Evolutionary conservation across 176 grass and related monocot genomes (phyloP).

Genomic region (Areca catechu): DNA sequence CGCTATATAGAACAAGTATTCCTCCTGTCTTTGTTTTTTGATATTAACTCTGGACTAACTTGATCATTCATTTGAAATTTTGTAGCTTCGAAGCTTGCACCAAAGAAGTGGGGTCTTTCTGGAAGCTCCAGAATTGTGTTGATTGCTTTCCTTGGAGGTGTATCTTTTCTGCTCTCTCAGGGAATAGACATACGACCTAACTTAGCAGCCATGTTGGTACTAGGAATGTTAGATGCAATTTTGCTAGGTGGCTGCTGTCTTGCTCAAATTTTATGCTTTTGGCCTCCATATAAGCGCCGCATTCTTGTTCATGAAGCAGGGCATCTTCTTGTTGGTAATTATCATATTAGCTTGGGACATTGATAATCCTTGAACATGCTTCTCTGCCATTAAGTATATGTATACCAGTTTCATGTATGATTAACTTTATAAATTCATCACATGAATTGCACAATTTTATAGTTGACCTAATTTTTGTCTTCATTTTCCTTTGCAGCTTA

Average conservation of each 20-base stretch:
- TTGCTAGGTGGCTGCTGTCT: conserved; percentile 72
- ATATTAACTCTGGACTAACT: no score
- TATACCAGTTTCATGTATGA: no score
- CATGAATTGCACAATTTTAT: no score
- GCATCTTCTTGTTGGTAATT: conserved; percentile 76
- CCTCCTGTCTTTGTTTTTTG: no score
- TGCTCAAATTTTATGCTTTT: conserved; percentile 77
- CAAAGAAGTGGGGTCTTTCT: conserved; percentile 78
- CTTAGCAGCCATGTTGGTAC: conserved; percentile 53
- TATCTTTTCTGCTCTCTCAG: conserved; percentile 65
- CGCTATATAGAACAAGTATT: no score
- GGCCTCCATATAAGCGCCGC: conserved; percentile 77
- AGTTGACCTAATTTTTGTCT: no score
- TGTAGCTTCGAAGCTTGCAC: conserved; percentile 70
- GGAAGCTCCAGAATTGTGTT: conserved; percentile 60
- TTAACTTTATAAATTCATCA: no score
- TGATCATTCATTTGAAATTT: conserved; percentile 5
- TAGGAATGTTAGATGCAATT: conserved; percentile 55
- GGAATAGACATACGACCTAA: conserved; percentile 74
- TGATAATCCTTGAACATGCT: no score
- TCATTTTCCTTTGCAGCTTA: conserved; percentile 39
- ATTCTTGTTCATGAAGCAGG: conserved; percentile 91
- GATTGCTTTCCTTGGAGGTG: conserved; percentile 50
- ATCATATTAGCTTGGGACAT: background rate
- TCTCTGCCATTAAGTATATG: no score